Base-by-base conservation (phyloP, 495 filamentous ascomycete genomes). In the Cercophora samala region DNA sequence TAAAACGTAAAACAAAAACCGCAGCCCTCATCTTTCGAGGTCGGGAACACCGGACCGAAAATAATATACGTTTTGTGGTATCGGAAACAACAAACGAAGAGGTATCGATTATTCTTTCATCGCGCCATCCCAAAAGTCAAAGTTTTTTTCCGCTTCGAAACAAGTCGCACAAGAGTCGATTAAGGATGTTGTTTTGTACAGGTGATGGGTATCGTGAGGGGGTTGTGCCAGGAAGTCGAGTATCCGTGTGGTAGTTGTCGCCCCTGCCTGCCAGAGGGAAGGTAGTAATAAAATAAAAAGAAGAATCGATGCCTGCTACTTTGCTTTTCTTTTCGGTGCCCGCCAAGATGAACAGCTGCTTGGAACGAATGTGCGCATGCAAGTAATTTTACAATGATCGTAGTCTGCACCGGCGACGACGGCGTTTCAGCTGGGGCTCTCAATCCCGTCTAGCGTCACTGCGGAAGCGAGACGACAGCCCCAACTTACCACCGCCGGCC, bases 401-500 rank as follows among this genome's bases (percentile, higher is more conserved):
- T 71, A 21, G 52, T 23, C 5, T 72, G 75, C 71, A 74, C 69
- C 58, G 76, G 69, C 58, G 75, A 76, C 71, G 75, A 77, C 69
- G 75, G 71, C 68, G 42, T 60, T 60, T 32, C 21, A 64, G 26
- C 66, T 26, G 66, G 60, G 60, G 63, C 69, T 69, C 58, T 64
- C 64, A 69, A 72, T 71, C 66, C 22, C 69, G 68, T 67, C 67
- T 63, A 61, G 62, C 64, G 69, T 73, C 71, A 69, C 69, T 11
- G 72, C 69, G 73, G 74, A 76, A 74, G 71, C 72, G 72, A 76
- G 69, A 69, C 72, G 29, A 55, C 53, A 54, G 59, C 69, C 67
- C 67, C 64, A 63, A 53, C 73, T 74, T 85, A 86, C 83, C 84
- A 86, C 55, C 84, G 80, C 66, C 80, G 77, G 68, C 74, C 73